Base-by-base conservation (phyloP, 345 rosid species). In the Ceriops tagal region DNA sequence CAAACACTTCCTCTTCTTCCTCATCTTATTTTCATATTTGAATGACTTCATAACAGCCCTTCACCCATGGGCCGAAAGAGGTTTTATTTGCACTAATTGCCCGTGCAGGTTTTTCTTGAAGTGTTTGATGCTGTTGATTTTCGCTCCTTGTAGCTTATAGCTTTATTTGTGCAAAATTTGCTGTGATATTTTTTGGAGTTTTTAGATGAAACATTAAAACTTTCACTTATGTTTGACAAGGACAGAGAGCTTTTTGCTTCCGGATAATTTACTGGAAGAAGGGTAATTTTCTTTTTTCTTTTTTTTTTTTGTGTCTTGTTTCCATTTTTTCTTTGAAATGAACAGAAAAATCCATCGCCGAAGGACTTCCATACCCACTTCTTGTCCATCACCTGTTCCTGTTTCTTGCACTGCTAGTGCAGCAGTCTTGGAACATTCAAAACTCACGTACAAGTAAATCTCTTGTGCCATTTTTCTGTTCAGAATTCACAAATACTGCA, bases 391-490 rank as follows among this genome's bases (percentile, higher is more conserved):
- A 65, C 72, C 87, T 56, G 55, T 66, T 59, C 77, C 80, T 37
- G 67, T 73, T 62, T 59, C 85, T 67, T 61, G 16, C 52, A 22
- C 77, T 43, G 65, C 78, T 74, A 83, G 72, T 78, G 72, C 71
- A 64, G 62, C 75, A 9, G 75, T 56, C 37, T 56, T 64, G 20
- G 81, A 84, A 71, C 68, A 79, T 71, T 76, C 84, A 61, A 78
- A 82, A 68, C 61, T 63, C 4, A 66, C 81, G 34, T 87, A 81
- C 84, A 85, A 86, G 96, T 89, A 62, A 13, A 64, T 68, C 53
- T 35, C n/a, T 64, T 58, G 4, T 57, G 27, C 37, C 10, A 51
- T 28, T 49, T 52, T 8, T 57, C 53, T 57, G 43, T 58, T 5
- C 24, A 58, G 15, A 4, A 39, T 64, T 68, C 30, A 49, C 75